Base-by-base conservation (phyloP, 495 filamentous ascomycete species). In the Tuber brumale region DNA sequence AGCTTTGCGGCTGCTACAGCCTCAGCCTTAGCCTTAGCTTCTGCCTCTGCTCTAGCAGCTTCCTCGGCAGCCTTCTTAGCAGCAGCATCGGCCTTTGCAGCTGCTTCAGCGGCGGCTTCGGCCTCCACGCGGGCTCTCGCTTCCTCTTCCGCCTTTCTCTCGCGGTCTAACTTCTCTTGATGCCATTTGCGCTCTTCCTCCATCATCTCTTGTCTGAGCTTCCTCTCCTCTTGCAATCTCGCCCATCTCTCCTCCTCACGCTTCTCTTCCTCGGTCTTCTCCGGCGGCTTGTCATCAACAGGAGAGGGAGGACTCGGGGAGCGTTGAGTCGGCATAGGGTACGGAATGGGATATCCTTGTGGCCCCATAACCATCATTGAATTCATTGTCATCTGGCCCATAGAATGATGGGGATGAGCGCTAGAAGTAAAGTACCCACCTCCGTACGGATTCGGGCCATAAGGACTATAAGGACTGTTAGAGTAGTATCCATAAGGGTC, bases 31-130 rank as follows among this genome's bases (percentile, higher is more conserved):
- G 82, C 84, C 69, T 76, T 81, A n/a, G 83, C 84, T 39, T 83
- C 85, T 35, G 83, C 84, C 42, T 79, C 77, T 21, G 79, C 79
- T 44, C 79, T 81, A 39, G 77, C 82, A 69, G 81, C 74, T 39
- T 79, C 80, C n/a, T 82, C 81, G 42, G 61, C 85, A 14, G 87
- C 87, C 70, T 87, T 83, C 81, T 88, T 72, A 5, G 70, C 81
- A 35, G 78, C 81, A 70, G 85, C 85, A 46, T 84, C 84, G 1
- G 82, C 78, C 74, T 82, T 81, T 70, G 85, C 83, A 16, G 72
- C 46, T 19, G 77, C 80, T n/a, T 82, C 83, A 72, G 84, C 83
- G 0, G 82, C 41, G 85, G 86, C 74, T 86, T 83, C 82, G 86
- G 82, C 74, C 46, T 82, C 77, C 3, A 74, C 46, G n/a, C 73